Evolutionary conservation across 2,329 filamentous ascomycete species (phyloP).

Genomic region (Karstenula rhodostoma): DNA sequence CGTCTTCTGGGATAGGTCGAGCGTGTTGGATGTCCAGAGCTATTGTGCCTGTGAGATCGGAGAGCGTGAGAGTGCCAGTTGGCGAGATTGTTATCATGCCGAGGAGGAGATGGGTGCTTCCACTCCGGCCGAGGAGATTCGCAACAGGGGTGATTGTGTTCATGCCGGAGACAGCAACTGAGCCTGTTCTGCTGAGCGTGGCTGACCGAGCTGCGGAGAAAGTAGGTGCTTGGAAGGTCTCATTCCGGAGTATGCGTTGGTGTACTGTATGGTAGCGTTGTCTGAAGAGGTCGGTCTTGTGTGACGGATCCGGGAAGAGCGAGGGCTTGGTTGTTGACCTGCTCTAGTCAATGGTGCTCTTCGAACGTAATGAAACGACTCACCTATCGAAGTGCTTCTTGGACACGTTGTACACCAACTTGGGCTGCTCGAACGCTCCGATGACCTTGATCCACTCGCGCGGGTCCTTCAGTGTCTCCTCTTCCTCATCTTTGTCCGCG

Average conservation of each 20-base stretch:
- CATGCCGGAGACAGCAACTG: conserved; percentile 62
- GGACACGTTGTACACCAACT: conserved; percentile 74
- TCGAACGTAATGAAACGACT: conserved; percentile 11
- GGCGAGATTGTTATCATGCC: conserved; percentile 83
- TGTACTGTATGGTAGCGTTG: conserved; percentile 93
- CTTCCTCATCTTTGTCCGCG: conserved; percentile 65
- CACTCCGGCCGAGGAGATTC: conserved; percentile 78
- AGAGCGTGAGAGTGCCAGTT: conserved; percentile 81
- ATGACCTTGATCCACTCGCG: conserved; percentile 86
- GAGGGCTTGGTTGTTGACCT: conserved; percentile 53
- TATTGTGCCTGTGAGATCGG: conserved; percentile 89
- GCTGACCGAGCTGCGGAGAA: conserved; percentile 66
- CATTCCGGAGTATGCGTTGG: conserved; percentile 89
- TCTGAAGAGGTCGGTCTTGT: conserved; percentile 86
- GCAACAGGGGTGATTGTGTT: conserved; percentile 88
- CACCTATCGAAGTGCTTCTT: conserved; percentile 93
- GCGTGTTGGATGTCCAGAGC: conserved; percentile 82
- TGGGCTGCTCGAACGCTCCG: conserved; percentile 84
- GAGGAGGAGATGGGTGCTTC: conserved; percentile 84
- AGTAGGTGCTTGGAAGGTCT: conserved; percentile 86
- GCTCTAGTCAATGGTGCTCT: conserved; percentile 22
- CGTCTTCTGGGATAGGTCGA: conserved; percentile 81
- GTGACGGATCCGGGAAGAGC: conserved; percentile 73
- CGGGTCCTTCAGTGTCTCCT: conserved; percentile 71
- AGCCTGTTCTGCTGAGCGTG: conserved; percentile 66